Base-by-base conservation (phyloP, 177 flowering plant genomes). In the Telopea speciosissima region DNA sequence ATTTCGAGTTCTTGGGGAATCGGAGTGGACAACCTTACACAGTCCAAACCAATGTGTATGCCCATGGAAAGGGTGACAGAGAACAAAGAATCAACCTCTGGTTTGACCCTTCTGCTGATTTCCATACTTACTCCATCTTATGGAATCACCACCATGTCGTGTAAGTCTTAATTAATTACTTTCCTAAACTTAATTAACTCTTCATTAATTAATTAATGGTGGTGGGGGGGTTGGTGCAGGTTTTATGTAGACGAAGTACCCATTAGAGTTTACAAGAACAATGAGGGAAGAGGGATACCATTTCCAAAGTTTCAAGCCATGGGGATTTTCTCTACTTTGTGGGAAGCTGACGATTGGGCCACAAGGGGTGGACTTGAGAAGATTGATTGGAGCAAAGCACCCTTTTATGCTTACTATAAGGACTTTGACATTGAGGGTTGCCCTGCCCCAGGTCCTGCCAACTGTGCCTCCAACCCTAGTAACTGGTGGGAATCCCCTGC, bases 261-360 rank as follows among this genome's bases (percentile, higher is more conserved):
- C 1, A 86, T 88, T 24, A 80, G 96, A 45, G 91, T 88, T 0
- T 87, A 82, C 90, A 88, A 84, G 78, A 88, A 90, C 84, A 79
- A 81, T 65, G 88, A 85, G 72, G 86, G 80, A 0, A 84, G 62
- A 64, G 86, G 89, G 16, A 61, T 86, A 8, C 85, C 88, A 33
- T 90, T 36, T 75, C 96, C 96, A 0, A 87, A 78, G 62, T 24
- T n/a, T 60, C 92, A 90, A 54, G 84, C 96, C 14, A 90, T 90
- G 96, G 86, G 89, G 28, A 70, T 88, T 4, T 86, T 71, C 73
- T 90, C 96, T 22, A 88, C 92, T 5, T 62, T 90, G 36, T 90
- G 92, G 92, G 90, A 90, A 71, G 96, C 96, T 1, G 96, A 90
- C 62, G 86, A 90, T 25, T 88, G 96, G 92, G 96, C 96, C 0